Conservation (phyloP, 1,284 basidiomycete genomes). For the Moesziomyces sp. region DNA sequence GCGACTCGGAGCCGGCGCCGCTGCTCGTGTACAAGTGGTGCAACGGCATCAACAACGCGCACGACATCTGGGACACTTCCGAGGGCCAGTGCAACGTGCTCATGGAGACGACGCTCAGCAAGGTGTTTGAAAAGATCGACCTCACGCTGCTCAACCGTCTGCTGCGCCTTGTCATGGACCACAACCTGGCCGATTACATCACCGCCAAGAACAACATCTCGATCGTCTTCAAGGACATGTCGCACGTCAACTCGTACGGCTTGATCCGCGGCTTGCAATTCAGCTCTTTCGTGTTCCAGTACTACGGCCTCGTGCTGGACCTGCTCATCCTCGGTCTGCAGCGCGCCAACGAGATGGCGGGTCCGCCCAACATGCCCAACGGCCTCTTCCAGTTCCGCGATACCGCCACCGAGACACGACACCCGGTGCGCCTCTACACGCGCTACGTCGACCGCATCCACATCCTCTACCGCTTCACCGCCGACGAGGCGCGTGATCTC, state of each 20-base stretch:
- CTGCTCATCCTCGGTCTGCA: slow-evolving; percentile 65
- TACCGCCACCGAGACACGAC: slow-evolving; percentile 62
- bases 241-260: slow-evolving; percentile 67
- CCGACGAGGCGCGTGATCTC: slow-evolving; percentile 95
- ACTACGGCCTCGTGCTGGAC: slow-evolving; percentile 67
- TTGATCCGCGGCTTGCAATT: slow-evolving; percentile 67
- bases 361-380: slow-evolving; percentile 65
- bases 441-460: slow-evolving; percentile 67
- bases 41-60: slow-evolving; percentile 67
- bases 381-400: slow-evolving; percentile 66
- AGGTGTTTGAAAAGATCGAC: slow-evolving; percentile 68
- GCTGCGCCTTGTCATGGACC: slow-evolving; percentile 67
- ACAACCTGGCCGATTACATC: slow-evolving; percentile 68
- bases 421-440: slow-evolving; percentile 66
- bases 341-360: slow-evolving; percentile 66
- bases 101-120: slow-evolving; percentile 67
- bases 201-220: slow-evolving; percentile 68
- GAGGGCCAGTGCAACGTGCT: slow-evolving; percentile 67
- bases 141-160: slow-evolving; percentile 67
- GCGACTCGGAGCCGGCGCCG: slow-evolving; percentile 66
- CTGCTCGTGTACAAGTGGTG: slow-evolving; percentile 68
- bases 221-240: slow-evolving; percentile 68
- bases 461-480: slow-evolving; percentile 95
- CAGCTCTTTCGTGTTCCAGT: slow-evolving; percentile 67
- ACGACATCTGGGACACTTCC: slow-evolving; percentile 65